Percentiles rank a stretch among this genome's conserved stretches.
Conservation (phyloP, 164 flowering plant species). For the Malania oleifera region DNA sequence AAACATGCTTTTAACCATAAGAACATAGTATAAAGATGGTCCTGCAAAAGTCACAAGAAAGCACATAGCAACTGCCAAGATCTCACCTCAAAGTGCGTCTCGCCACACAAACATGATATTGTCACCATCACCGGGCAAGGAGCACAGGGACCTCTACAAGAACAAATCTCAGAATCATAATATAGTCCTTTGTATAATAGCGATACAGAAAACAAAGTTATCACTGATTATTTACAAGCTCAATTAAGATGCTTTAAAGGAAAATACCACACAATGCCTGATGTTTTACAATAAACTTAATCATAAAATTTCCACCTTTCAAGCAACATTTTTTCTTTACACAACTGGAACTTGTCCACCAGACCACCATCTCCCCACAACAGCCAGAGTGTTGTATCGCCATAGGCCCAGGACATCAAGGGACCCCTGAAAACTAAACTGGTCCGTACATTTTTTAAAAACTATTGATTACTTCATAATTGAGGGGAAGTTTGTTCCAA, state of each 20-base stretch:
- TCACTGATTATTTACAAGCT: no score
- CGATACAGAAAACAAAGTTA: neutral
- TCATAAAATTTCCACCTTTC: neutral
- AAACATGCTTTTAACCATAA: neutral
- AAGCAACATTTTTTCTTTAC: no score
- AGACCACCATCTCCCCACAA: no score
- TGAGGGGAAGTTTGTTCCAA: no score
- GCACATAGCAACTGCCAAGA: neutral
- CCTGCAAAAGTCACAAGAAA: neutral
- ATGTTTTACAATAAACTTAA: neutral
- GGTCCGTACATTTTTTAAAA: no score
- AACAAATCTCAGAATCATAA: constrained; percentile 8
- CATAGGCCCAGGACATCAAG: no score
- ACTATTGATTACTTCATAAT: no score
- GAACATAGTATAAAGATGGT: neutral
- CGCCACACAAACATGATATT: constrained; percentile 78
- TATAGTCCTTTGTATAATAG: neutral
- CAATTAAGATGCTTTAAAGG: no score
- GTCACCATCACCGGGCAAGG: constrained; percentile 94
- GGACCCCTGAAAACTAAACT: no score
- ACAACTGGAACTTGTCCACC: no score
- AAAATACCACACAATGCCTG: neutral
- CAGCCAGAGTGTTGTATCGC: no score
- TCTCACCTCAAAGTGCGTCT: constrained; percentile 82
- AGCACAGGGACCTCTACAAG: constrained; percentile 88